Evolutionary conservation across 768 basidiomycete genomes (phyloP).

Genomic region (Guyanaporus albipodus): DNA sequence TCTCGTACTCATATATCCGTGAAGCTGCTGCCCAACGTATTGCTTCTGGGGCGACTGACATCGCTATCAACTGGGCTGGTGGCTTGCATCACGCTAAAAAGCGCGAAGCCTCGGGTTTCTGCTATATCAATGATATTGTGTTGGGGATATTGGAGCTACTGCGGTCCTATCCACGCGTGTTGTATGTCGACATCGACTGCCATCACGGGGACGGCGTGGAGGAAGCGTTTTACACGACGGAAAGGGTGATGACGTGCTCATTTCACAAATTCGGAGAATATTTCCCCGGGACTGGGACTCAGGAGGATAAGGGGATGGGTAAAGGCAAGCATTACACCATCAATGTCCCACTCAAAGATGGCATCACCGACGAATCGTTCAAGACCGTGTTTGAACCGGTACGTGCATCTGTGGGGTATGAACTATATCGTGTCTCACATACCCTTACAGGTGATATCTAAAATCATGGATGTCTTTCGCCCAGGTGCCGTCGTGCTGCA

Average conservation of each 20-base stretch:
- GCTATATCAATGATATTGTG: conserved; percentile 98
- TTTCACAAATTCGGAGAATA: conserved; percentile 95
- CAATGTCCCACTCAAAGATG: conserved; percentile 93
- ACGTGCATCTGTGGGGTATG: conserved; percentile 23
- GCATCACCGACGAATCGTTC: conserved; percentile 87
- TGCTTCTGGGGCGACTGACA: conserved; percentile 72
- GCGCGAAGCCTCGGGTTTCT: conserved; percentile 95
- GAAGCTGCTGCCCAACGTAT: conserved; percentile 84
- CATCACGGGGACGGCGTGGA: conserved; percentile 99
- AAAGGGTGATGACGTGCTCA: conserved; percentile 94
- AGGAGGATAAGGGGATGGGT: conserved; percentile 80
- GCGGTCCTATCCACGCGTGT: conserved; percentile 78
- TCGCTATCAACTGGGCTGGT: conserved; percentile 96
- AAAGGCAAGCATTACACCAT: conserved; percentile 85
- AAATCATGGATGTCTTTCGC: conserved; percentile 81
- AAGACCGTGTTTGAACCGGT: conserved; percentile 90
- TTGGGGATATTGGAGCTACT: conserved; percentile 90
- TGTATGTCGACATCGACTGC: conserved; percentile 98
- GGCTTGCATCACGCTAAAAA: conserved; percentile 99
- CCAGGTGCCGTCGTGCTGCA: conserved; percentile 89
- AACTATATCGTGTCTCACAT: background rate
- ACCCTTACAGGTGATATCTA: conserved; percentile 62
- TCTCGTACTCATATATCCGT: background rate
- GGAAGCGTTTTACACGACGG: conserved; percentile 96
- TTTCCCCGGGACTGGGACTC: conserved; percentile 75